Conservation (phyloP, 495 filamentous ascomycete genomes). For the Lophiostoma macrostomum region DNA sequence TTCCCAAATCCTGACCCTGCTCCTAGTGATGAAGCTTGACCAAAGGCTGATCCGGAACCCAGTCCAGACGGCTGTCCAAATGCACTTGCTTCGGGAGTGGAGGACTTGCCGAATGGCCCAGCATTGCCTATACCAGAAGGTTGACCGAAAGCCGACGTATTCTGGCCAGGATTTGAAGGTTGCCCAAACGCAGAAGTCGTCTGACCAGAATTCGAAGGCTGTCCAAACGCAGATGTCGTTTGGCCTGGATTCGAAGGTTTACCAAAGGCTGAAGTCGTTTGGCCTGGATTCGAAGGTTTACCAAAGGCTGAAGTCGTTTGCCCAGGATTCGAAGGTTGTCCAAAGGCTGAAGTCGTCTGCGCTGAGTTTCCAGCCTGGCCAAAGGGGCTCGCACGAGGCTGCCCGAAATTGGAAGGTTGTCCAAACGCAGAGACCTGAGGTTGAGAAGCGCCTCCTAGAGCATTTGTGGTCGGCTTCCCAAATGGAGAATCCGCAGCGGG, state of each 20-base stretch:
- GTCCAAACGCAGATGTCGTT: constrained; percentile 13
- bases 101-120: constrained; percentile 23
- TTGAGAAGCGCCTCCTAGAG: constrained; percentile 30
- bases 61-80: constrained; percentile 24
- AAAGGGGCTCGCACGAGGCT: too few species aligned
- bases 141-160: constrained; percentile 31
- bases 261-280: constrained; percentile 10
- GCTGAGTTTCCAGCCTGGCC: constrained; percentile 18
- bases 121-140: constrained; percentile 10
- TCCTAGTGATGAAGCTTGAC: constrained; percentile 22
- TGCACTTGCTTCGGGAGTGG: constrained; percentile 17
- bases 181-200: constrained; percentile 21
- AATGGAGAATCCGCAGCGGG: constrained; percentile 14
- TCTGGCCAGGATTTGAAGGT: constrained; percentile 7
- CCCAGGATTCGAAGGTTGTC: constrained; percentile 12
- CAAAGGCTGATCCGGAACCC: constrained; percentile 20
- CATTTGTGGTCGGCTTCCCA: constrained; percentile 33
- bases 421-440: constrained; percentile 37
- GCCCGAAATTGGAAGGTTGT: constrained; percentile 31
- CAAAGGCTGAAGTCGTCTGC: constrained; percentile 5
- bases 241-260: constrained; percentile 15
- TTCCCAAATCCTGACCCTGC: constrained; percentile 28
- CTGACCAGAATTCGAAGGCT: constrained; percentile 13
- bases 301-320: neutral
- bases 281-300: neutral